Evolutionary conservation across 306 rosid species (phyloP).

Genomic region (Malus orientalis): DNA sequence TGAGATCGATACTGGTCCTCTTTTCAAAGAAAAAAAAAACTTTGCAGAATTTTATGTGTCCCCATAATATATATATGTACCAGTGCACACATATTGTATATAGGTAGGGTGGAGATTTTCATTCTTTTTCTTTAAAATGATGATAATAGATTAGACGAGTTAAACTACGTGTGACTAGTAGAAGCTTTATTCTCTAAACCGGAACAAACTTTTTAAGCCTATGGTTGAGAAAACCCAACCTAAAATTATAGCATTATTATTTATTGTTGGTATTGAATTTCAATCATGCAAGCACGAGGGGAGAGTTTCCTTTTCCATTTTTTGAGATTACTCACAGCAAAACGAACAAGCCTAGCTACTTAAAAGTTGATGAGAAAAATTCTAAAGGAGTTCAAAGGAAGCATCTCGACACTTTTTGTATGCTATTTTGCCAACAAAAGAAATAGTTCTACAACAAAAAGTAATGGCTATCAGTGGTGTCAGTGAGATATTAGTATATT

Average conservation of each 20-base stretch:
- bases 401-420: slow-evolving; percentile 38
- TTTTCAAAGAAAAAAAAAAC: too few relatives aligned
- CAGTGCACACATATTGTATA: not conserved
- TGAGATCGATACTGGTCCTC: too few relatives aligned
- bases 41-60: too few relatives aligned
- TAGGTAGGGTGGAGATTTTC: not conserved
- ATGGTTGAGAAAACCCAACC: slow-evolving; percentile 12
- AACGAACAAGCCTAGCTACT: slow-evolving; percentile 11
- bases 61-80: not conserved
- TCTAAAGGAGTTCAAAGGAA: slow-evolving; percentile 18
- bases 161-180: too few relatives aligned
- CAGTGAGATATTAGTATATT: slow-evolving; percentile 19
- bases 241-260: slow-evolving; percentile 2
- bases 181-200: too few relatives aligned
- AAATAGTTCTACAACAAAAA: slow-evolving; percentile 26
- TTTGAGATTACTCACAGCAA: slow-evolving; percentile 25
- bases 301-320: slow-evolving; percentile 13
- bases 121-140: too few relatives aligned
- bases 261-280: not conserved
- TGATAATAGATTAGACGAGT: too few relatives aligned
- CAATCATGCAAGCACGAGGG: slow-evolving; percentile 60
- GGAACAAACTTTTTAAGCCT: not conserved
- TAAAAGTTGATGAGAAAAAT: slow-evolving; percentile 13
- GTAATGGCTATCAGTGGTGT: slow-evolving; percentile 22
- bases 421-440: slow-evolving; percentile 52